Evolutionary conservation across 2,329 filamentous ascomycete genomes (phyloP), one percentile per base, ranked within the genome.

Genomic region (Cytospora leucostoma): DNA sequence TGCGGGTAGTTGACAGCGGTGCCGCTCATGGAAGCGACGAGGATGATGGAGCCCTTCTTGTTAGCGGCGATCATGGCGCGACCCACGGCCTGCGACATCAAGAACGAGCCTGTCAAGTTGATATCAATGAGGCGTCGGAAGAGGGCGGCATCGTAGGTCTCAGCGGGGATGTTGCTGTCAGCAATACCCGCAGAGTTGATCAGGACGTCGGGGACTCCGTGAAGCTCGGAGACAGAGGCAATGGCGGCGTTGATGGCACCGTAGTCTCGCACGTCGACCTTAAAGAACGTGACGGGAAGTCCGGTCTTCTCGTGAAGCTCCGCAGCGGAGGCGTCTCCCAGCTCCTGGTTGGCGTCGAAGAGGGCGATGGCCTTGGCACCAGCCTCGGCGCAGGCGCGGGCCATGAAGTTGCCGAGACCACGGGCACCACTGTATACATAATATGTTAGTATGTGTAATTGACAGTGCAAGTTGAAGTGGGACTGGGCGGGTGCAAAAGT

Each of bases 1-100:
- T 93, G 90, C 7, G 90, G 91, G 80, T 88, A 93, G 85, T 94
- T 94, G 82, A 93, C 91, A 68, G 94, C 87, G 78, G 87, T 86
- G 68, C 90, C 91, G 56, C 89, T 92, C 90, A 94, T 93, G 71
- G 88, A 91, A 37, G 89, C 89, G 59, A 93, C 86, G 66, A 92
- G 85, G 71, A 93, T 82, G 72, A 93, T 89, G 71, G 84, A 88
- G 50, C 90, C 90, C 13, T 87, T 86, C 77, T 87, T 88, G 71
- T 84, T 82, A 62, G 85, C 84, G n/a, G 82, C 79, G 77, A 93
- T 92, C 88, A 92, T 92, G 70, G 84, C 80, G 61, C 85, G 85
- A 50, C 87, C 88, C 32, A 89, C 84, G n/a, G 88, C 79, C 77
- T 92, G 89, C 19, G 88, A 83, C 80, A 91, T 88, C 67, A 93